Evolutionary conservation across 2,329 filamentous ascomycete species (phyloP), one percentile per base, ranked within the genome.

Genomic region (Cladophialophora psammophila): DNA sequence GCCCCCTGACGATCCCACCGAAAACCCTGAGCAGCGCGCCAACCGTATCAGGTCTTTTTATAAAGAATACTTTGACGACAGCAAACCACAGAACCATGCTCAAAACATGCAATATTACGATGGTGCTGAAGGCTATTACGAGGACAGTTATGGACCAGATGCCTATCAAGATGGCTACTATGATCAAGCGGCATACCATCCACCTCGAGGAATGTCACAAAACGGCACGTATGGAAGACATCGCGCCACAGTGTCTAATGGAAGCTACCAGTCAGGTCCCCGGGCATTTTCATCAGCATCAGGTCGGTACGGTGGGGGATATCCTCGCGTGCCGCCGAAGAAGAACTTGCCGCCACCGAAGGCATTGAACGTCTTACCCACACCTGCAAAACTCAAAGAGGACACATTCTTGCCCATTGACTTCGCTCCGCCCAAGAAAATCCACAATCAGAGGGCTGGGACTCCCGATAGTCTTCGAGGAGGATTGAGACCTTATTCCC

Each of bases 21-120:
- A 98, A 76, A 94, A 97, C 76, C 93, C 95, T 0, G 95, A 98
- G 78, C 90, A 94, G 75, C 89, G 95, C 74, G 95, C 95, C 71
- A 98, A 97, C 83, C 90, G 95, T 66, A 99, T 99, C 72, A 88
- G 95, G 78, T 99, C 95, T 3, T 99, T 99, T 83, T 99, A 99
- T 84, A 97, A 97, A 82, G 95, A 99, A 77, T 99, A 99, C 82
- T 99, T 99, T 74, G 95, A 98, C 72, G 94, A 97, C 42, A 76
- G 77, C 12, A 74, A 81, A 68, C 80, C 80, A 40, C 81, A 82
- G 48, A 90, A 91, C 69, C 91, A 94, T 74, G 91, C 88, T 70
- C 92, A 91, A 76, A 82, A 89, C 55, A 87, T 84, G 13, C 90
- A 92, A 64, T 86, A 87, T 34, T 82, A 86, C 75, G 92, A 92